Conservation (phyloP, 805 yeast species). For the Zygoascus ofunaensis region DNA sequence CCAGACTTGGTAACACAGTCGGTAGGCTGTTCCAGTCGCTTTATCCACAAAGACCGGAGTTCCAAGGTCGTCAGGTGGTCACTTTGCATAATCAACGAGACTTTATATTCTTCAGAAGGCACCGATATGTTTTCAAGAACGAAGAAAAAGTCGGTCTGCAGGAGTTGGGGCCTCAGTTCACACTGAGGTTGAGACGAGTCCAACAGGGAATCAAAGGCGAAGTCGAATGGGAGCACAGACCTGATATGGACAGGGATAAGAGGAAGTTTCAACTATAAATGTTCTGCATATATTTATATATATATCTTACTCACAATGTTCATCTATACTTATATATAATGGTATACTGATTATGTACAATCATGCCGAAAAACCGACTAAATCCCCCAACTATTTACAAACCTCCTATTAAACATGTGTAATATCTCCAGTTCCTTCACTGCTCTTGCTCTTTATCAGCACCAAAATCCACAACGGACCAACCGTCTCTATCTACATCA, state of each 20-base stretch:
- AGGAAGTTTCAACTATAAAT: slow-evolving; percentile 71
- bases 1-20: slow-evolving; percentile 87
- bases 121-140: slow-evolving; percentile 79
- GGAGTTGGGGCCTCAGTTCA: slow-evolving; percentile 95
- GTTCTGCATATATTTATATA: slow-evolving; percentile 4
- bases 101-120: slow-evolving; percentile 89
- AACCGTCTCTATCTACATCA: slow-evolving; percentile 3
- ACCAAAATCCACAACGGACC: slow-evolving; percentile 9
- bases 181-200: slow-evolving; percentile 75
- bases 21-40: slow-evolving; percentile 86
- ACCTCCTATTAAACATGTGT: neutral
- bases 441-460: neutral
- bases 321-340: neutral
- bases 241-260: slow-evolving; percentile 96
- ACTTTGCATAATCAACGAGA: slow-evolving; percentile 96
- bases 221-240: slow-evolving; percentile 90
- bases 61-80: slow-evolving; percentile 91
- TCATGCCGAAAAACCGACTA: slow-evolving; percentile 1
- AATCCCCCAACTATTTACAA: slow-evolving; percentile 4
- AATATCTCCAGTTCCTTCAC: neutral
- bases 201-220: slow-evolving; percentile 91
- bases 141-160: slow-evolving; percentile 92
- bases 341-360: neutral
- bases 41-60: slow-evolving; percentile 88
- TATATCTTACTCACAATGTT: neutral